Base-by-base conservation (phyloP, 106 monocot species). In the Dendrobium officinale region DNA sequence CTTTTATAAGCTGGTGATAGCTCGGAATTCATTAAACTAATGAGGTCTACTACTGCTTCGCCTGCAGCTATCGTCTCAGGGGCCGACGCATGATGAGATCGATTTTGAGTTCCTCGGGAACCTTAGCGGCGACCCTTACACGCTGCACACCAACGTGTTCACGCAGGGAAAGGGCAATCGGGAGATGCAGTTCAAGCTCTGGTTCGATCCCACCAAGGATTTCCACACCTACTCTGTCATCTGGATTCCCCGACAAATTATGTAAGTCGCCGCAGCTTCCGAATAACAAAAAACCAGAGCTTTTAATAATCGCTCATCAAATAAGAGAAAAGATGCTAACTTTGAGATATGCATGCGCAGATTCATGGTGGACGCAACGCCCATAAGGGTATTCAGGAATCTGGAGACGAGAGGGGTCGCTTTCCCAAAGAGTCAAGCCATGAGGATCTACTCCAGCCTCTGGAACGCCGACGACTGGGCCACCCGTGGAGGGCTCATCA, bases 41-140 rank as follows among this genome's bases (percentile, higher is more conserved):
- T 40, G 19, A 5, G n/a, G 64, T 26, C n/a, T 66, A 8, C 58
- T 41, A 16, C 42, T 7, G 16, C 18, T 31, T 33, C 2, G 44
- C 15, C 19, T 55, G 74, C 79, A 73, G 79, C 27, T 64, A 0
- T 82, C 82, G n/a, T 82, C 82, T 16, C 67, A 82, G 31, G 82
- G 82, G 24, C 47, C 77, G 1, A 48, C 47, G 6, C 82, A 82
- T 9, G 91, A 91, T 16, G 91, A 91, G 55, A 76, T 91, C 4
- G 91, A 91, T 66, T 88, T 91, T 31, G 88, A 91, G 85, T 91
- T 91, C 81, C 72, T 91, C 22, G 88, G 91, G 41, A 91, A 91
- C 55, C 40, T 82, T 11, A 80, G 72, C 26, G 88, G 91, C 13
- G 78, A 88, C 16, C 88, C 91, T 9, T 87, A 91, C 72, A 91